Evolutionary conservation across 306 rosid genomes (phyloP).

Genomic region (Begonia masoniana): DNA sequence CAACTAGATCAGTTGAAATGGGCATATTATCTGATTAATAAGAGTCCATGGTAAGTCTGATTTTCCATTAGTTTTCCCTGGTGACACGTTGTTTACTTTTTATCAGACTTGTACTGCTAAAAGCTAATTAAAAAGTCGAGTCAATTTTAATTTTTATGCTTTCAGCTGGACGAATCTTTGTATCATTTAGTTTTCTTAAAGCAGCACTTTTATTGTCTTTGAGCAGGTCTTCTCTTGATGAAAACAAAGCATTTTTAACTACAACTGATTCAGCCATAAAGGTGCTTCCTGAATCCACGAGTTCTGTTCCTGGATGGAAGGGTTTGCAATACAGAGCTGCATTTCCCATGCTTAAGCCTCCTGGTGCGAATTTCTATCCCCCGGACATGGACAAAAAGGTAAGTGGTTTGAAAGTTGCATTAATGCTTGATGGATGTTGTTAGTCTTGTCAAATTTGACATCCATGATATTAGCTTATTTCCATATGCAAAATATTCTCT

Average conservation of each 20-base stretch:
- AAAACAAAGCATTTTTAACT: slow-evolving; percentile 69
- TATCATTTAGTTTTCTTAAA: no score
- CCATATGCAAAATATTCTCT: no score
- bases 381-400: slow-evolving; percentile 94
- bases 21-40: slow-evolving; percentile 73
- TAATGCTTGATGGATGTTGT: no score
- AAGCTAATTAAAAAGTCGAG: no score
- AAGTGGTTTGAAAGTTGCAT: slow-evolving; percentile 5
- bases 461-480: no score
- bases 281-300: slow-evolving; percentile 60
- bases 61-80: no score
- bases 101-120: no score
- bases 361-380: slow-evolving; percentile 92
- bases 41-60: slow-evolving; percentile 67
- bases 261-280: slow-evolving; percentile 80
- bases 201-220: slow-evolving; percentile 3
- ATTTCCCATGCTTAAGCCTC: slow-evolving; percentile 65
- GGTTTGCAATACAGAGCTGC: slow-evolving; percentile 83
- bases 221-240: slow-evolving; percentile 77
- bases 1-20: slow-evolving; percentile 75
- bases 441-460: no score
- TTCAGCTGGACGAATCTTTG: no score
- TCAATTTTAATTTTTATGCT: no score
- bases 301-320: slow-evolving; percentile 50
- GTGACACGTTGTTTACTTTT: no score